Conservation (phyloP, 116 monocot species). For the Iris pallida region DNA sequence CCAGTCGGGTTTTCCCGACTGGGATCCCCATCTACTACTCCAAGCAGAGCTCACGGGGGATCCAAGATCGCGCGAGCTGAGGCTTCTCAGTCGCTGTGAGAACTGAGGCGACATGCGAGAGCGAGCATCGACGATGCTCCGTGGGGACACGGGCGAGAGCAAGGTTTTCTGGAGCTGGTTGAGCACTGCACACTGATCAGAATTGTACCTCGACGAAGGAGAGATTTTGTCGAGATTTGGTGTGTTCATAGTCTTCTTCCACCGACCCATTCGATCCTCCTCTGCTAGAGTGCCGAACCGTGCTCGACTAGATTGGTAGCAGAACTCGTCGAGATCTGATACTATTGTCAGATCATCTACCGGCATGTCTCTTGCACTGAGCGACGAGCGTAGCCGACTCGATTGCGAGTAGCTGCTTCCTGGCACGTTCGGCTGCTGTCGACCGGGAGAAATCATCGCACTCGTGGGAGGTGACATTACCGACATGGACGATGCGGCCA, state of each 20-base stretch:
- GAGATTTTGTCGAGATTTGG: slow-evolving; percentile 57
- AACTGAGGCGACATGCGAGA: slow-evolving; percentile 32
- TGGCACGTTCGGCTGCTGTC: slow-evolving; percentile 56
- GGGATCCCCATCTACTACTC: slow-evolving; percentile 44
- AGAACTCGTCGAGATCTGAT: slow-evolving; percentile 31
- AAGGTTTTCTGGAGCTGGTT: slow-evolving; percentile 25
- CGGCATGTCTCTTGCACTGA: slow-evolving; percentile 57
- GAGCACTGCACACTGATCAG: slow-evolving; percentile 25
- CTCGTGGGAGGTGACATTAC: background rate
- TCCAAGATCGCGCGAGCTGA: slow-evolving; percentile 54
- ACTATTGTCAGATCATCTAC: slow-evolving; percentile 30
- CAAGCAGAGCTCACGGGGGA: slow-evolving; percentile 39
- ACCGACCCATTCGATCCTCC: slow-evolving; percentile 3
- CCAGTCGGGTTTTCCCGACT: slow-evolving; percentile 37
- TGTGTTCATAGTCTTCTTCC: slow-evolving; percentile 27
- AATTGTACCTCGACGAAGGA: slow-evolving; percentile 45
- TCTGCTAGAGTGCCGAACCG: slow-evolving; percentile 17
- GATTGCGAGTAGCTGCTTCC: slow-evolving; percentile 35
- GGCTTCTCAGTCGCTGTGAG: slow-evolving; percentile 36
- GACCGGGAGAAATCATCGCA: background rate
- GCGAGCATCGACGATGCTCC: slow-evolving; percentile 21
- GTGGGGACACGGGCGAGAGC: slow-evolving; percentile 38
- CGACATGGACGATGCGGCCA: too few relatives aligned
- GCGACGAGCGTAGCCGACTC: slow-evolving; percentile 52
- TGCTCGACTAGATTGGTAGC: slow-evolving; percentile 14